Conservation (phyloP, 495 filamentous ascomycete species). For the Cercophora newfieldiana region DNA sequence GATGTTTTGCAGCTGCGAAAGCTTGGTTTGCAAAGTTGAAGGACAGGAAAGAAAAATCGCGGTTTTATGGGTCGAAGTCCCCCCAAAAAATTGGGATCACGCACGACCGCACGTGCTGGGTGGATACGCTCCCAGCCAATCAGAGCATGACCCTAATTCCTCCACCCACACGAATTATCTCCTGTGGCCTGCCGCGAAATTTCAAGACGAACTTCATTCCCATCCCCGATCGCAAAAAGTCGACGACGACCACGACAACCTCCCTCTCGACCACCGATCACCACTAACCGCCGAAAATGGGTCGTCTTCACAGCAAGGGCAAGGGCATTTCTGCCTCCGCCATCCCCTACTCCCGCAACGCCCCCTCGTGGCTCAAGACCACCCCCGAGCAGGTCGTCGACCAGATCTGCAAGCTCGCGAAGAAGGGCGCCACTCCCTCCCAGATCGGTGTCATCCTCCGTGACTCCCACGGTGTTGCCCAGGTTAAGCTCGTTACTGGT, state of each 20-base stretch:
- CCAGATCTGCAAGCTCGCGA: conserved; percentile 98
- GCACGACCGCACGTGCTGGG: conserved; percentile 5
- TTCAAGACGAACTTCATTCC: conserved; percentile 12
- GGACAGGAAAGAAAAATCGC: background rate
- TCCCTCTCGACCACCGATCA: conserved; percentile 34
- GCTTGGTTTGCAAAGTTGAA: background rate
- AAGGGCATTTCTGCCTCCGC: conserved; percentile 97
- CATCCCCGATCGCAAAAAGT: conserved; percentile 25
- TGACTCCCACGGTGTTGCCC: conserved; percentile 95
- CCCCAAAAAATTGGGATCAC: conserved; percentile 13
- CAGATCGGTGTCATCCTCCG: conserved; percentile 98
- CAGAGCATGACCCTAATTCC: conserved; percentile 26
- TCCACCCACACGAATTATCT: conserved; percentile 23
- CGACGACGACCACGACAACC: conserved; percentile 29
- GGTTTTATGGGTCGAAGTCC: background rate
- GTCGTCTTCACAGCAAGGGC: conserved; percentile 98
- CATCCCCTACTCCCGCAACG: conserved; percentile 90
- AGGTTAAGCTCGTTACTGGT: conserved; percentile 97
- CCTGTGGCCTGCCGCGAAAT: conserved; percentile 21
- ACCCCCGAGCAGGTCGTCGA: conserved; percentile 88
- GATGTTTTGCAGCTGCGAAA: background rate
- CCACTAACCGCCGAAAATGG: conserved; percentile 66
- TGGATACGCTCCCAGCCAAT: conserved; percentile 14
- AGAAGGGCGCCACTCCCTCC: conserved; percentile 93
- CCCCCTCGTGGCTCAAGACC: conserved; percentile 91